A percentile compares a stretch with the other conserved stretches of the same genome.
phyloP scores from a whole-genome alignment of 345 rosid genomes.

The Rhodomyrtus tomentosa region DNA sequence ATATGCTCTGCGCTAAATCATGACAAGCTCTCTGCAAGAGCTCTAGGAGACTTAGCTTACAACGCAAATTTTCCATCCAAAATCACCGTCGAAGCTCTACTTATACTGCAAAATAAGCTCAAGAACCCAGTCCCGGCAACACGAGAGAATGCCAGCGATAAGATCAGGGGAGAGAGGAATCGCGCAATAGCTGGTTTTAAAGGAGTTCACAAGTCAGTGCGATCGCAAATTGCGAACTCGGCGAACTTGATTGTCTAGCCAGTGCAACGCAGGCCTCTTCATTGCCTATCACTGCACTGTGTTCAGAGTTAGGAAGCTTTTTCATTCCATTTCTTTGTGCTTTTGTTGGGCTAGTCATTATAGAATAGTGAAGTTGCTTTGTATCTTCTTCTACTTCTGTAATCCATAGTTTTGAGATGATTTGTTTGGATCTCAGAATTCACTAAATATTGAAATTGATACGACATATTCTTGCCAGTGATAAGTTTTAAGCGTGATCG shows the following conservation, averaged over 20 bases:
- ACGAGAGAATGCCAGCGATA: conserved; percentile 12
- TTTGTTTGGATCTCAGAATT: neutral
- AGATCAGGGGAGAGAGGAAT: neutral
- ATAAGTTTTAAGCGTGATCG: neutral
- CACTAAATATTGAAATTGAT: neutral
- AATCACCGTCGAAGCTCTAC: conserved; percentile 12
- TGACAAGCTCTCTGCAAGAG: conserved; percentile 31
- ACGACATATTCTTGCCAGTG: neutral
- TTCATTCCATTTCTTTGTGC: neutral
- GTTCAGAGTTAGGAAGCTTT: conserved; percentile 1
- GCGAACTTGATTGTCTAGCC: conserved; percentile 3
- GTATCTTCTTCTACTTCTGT: neutral
- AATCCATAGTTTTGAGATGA: neutral
- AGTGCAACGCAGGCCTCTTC: conserved; percentile 6
- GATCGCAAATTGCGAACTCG: conserved; percentile 9
- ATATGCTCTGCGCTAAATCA: conserved; percentile 22
- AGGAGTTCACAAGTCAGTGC: conserved; percentile 12
- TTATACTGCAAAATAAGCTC: conserved; percentile 9
- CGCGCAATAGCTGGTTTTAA: neutral
- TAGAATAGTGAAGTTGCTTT: neutral
- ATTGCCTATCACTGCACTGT: conserved; percentile 23
- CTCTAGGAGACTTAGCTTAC: conserved; percentile 14
- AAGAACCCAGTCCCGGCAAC: neutral
- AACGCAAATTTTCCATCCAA: conserved; percentile 30
- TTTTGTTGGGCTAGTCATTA: neutral